Conservation (phyloP, 2,329 filamentous ascomycete species). For the Monilinia polystroma region DNA sequence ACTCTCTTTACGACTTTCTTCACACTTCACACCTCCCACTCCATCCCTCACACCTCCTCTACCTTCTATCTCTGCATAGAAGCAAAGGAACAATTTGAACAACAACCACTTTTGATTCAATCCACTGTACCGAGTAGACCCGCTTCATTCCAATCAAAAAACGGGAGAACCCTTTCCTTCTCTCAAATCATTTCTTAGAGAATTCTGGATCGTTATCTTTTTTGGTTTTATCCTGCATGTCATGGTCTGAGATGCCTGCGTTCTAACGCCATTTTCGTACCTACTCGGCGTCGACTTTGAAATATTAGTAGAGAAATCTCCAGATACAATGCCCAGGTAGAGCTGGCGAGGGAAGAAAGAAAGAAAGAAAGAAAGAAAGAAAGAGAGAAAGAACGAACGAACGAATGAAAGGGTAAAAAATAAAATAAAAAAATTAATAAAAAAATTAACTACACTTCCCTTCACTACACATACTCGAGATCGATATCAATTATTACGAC, state of each 20-base stretch:
- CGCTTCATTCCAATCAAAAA: slow-evolving; percentile 16
- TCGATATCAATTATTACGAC: not conserved
- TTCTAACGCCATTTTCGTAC: slow-evolving; percentile 12
- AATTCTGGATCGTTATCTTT: slow-evolving; percentile 6
- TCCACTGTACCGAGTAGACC: slow-evolving; percentile 7
- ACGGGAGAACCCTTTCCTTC: not conserved
- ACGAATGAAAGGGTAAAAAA: slow-evolving; percentile 6
- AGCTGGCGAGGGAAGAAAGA: slow-evolving; percentile 29
- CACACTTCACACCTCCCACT: too few species aligned
- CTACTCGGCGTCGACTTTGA: slow-evolving; percentile 15
- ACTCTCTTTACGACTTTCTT: slow-evolving; percentile 15
- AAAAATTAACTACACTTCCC: not conserved
- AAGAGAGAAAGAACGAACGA: slow-evolving; percentile 27
- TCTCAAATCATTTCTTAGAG: slow-evolving; percentile 10
- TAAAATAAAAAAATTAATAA: not conserved
- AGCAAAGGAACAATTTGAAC: slow-evolving; percentile 10
- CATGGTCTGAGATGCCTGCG: slow-evolving; percentile 11
- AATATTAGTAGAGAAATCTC: slow-evolving; percentile 7
- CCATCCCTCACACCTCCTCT: too few species aligned
- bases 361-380: slow-evolving; percentile 26
- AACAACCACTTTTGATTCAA: not conserved
- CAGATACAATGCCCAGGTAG: slow-evolving; percentile 33
- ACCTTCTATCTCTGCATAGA: not conserved
- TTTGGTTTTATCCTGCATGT: slow-evolving; percentile 10
- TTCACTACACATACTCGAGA: slow-evolving; percentile 7